Conservation (phyloP, 2,329 filamentous ascomycete species). For the Ascocoryne sarcoides region DNA sequence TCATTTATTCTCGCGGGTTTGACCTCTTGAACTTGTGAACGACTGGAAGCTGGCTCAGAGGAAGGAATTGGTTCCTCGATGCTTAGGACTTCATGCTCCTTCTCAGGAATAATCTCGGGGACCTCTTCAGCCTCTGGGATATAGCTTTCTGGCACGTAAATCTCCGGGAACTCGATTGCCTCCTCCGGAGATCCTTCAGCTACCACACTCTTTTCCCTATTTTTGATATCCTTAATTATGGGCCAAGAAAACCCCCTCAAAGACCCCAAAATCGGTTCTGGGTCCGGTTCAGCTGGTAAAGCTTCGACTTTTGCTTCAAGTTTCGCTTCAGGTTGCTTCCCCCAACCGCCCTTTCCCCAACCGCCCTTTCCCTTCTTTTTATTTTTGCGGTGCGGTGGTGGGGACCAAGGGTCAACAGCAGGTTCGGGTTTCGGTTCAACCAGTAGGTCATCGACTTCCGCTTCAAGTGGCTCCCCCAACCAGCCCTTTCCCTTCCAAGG, state of each 20-base stretch:
- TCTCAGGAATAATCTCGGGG: neutral
- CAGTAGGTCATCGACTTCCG: neutral
- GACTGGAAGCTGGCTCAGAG: neutral
- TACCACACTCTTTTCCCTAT: neutral
- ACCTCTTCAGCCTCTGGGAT: no score
- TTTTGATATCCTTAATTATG: neutral
- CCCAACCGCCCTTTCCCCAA: neutral
- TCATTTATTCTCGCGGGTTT: no score
- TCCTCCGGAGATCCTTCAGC: neutral
- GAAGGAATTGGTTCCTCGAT: neutral
- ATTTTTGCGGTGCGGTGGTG: neutral
- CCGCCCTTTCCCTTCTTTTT: neutral
- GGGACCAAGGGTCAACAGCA: neutral
- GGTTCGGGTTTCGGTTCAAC: neutral
- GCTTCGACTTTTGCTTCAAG: neutral
- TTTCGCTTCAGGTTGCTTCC: no score
- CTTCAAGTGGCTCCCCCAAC: neutral
- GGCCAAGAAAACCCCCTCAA: neutral
- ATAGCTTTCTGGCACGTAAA: no score
- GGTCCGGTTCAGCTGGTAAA: neutral
- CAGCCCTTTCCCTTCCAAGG: neutral
- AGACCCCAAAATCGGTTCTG: neutral
- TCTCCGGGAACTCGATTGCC: no score
- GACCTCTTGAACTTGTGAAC: no score
- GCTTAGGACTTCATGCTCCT: neutral